Percentiles rank a stretch among this genome's conserved stretches.
Conservation (phyloP, 108 stramenopile species). For the Cyclotella baltica region DNA sequence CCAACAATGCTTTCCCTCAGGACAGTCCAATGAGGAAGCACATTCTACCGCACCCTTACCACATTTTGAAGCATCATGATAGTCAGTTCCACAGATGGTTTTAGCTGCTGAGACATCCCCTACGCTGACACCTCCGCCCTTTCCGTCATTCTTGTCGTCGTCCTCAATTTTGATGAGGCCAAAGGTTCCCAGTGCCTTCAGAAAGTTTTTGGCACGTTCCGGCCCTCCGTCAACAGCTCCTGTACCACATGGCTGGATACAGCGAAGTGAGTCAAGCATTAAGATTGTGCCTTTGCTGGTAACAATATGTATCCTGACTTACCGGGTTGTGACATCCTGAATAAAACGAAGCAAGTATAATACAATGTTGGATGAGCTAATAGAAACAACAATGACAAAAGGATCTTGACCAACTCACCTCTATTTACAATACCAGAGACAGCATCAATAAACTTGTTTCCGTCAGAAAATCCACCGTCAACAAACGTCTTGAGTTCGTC, state of each 20-base stretch:
- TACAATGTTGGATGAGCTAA: too few relatives aligned
- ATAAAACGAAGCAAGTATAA: too few relatives aligned
- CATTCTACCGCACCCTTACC: background rate
- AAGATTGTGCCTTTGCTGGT: too few relatives aligned
- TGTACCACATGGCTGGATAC: conserved; percentile 24
- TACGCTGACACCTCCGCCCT: background rate
- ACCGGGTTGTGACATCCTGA: conserved; percentile 30
- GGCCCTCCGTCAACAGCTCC: conserved; percentile 16
- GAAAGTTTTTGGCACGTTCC: conserved; percentile 17
- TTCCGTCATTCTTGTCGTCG: background rate
- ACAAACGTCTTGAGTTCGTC: conserved; percentile 17
- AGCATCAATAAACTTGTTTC: conserved; percentile 10
- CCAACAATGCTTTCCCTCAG: background rate
- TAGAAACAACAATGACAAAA: too few relatives aligned
- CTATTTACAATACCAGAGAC: conserved; percentile 26
- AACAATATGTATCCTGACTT: too few relatives aligned
- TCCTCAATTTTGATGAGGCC: background rate
- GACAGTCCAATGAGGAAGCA: background rate
- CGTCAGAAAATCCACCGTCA: conserved; percentile 13
- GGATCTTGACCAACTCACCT: too few relatives aligned
- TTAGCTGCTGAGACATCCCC: background rate
- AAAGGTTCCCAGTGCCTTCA: conserved; percentile 10
- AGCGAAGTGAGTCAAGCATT: too few relatives aligned
- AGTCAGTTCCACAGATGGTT: background rate
- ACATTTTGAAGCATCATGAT: background rate